These are phyloP conservation scores for Ustilago hordei DNA, from an alignment of 1,284 basidiomycete species.

Conservation along the genomic window DNA sequence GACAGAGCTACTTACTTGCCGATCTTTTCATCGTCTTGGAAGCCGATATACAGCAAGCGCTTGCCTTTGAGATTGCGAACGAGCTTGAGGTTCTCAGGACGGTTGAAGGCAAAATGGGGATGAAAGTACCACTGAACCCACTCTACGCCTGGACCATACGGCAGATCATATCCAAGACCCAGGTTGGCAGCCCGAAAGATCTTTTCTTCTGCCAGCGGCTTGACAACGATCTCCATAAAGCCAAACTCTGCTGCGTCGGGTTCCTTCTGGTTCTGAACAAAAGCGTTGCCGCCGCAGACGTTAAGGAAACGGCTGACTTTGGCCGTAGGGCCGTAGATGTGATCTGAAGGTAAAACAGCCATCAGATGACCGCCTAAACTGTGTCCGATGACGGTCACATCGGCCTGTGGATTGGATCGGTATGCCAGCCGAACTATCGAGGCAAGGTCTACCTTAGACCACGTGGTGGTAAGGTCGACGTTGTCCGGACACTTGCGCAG, in stretches of 20 bases:
- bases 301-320: slow-evolving; percentile 51
- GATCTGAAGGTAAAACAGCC: slow-evolving; percentile 33
- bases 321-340: slow-evolving; percentile 47
- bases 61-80: slow-evolving; percentile 36
- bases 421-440: slow-evolving; percentile 46
- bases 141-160: slow-evolving; percentile 54
- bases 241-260: slow-evolving; percentile 53
- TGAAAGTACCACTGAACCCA: slow-evolving; percentile 61
- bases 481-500: slow-evolving; percentile 40
- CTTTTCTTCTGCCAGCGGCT: slow-evolving; percentile 52
- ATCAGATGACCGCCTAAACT: slow-evolving; percentile 59
- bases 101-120: slow-evolving; percentile 55
- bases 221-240: slow-evolving; percentile 52
- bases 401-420: slow-evolving; percentile 33
- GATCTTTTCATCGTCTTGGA: slow-evolving; percentile 61
- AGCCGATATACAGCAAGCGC: slow-evolving; percentile 52
- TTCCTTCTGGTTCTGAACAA: slow-evolving; percentile 46
- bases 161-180: slow-evolving; percentile 59
- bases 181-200: slow-evolving; percentile 53
- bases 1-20: slow-evolving; percentile 32
- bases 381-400: slow-evolving; percentile 53
- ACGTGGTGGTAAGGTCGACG: slow-evolving; percentile 55
- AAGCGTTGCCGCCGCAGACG: slow-evolving; percentile 60
- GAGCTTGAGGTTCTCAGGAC: slow-evolving; percentile 41
- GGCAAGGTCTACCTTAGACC: slow-evolving; percentile 55